phyloP scores from a whole-genome alignment of 257 asterid species.

The Nemophila menziesii region DNA sequence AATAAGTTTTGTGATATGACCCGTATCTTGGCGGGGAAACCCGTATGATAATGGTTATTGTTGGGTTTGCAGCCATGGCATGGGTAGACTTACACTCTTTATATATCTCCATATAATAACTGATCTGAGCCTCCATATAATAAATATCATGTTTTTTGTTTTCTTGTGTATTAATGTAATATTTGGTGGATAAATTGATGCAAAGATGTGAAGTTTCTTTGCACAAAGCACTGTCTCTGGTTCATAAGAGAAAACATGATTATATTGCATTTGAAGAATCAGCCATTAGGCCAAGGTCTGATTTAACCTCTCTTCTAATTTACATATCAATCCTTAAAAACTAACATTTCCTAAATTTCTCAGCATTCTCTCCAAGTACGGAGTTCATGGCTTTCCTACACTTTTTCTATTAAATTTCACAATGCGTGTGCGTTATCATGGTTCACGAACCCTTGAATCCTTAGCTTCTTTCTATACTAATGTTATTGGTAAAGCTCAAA shows the following conservation, averaged over 20 bases:
- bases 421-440: conserved; percentile 63
- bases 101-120: too few relatives aligned
- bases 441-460: conserved; percentile 78
- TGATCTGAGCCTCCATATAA: too few relatives aligned
- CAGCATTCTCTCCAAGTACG: conserved; percentile 93
- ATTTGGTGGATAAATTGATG: too few relatives aligned
- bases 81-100: too few relatives aligned
- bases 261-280: conserved; percentile 87
- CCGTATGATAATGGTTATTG: too few relatives aligned
- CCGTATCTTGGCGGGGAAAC: too few relatives aligned
- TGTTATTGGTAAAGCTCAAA: conserved; percentile 82
- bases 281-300: conserved; percentile 87
- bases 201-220: conserved; percentile 57
- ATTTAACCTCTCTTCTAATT: too few relatives aligned
- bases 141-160: too few relatives aligned
- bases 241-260: conserved; percentile 50
- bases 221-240: conserved; percentile 65
- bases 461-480: conserved; percentile 53
- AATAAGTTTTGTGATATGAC: too few relatives aligned
- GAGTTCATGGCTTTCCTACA: conserved; percentile 88
- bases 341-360: conserved; percentile 16
- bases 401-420: conserved; percentile 76
- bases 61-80: too few relatives aligned
- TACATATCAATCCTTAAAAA: conserved; percentile 10
- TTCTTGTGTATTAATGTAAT: too few relatives aligned